A percentile compares a stretch with the other conserved stretches of the same genome.
Evolutionary conservation across 768 basidiomycete species (phyloP).

Genomic region (Boletellus sp.): DNA sequence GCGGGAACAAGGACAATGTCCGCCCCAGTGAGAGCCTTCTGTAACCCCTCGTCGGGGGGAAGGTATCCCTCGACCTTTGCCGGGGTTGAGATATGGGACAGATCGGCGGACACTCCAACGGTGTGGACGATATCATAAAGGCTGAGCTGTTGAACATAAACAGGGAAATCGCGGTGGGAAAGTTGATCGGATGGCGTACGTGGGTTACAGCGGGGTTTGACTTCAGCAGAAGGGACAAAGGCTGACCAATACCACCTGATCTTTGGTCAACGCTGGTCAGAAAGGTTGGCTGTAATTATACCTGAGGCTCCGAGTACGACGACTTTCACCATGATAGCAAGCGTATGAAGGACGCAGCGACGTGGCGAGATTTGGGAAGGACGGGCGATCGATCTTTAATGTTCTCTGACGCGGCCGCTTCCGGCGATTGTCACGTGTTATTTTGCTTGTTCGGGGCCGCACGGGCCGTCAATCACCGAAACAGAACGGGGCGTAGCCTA

Average conservation of each 20-base stretch:
- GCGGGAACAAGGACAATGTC: constrained; percentile 94
- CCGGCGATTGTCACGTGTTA: constrained; percentile 16
- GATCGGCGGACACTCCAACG: constrained; percentile 94
- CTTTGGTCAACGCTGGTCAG: constrained; percentile 2
- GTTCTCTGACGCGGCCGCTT: neutral
- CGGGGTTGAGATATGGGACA: constrained; percentile 89
- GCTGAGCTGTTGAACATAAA: constrained; percentile 50
- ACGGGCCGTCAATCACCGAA: neutral
- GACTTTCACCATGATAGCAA: constrained; percentile 52
- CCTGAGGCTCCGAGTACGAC: constrained; percentile 97
- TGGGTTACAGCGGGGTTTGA: constrained; percentile 74
- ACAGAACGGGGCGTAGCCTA: no score
- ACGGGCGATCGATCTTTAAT: constrained; percentile 16
- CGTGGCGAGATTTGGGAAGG: neutral
- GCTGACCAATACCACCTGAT: constrained; percentile 94
- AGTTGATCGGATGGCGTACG: constrained; percentile 36
- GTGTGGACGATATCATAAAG: constrained; percentile 97
- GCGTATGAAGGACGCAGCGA: neutral
- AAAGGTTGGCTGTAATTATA: constrained; percentile 27
- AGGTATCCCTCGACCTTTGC: constrained; percentile 83
- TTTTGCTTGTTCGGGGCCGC: neutral
- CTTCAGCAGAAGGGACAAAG: constrained; percentile 90
- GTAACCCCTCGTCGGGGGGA: constrained; percentile 74
- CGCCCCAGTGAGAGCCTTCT: constrained; percentile 79
- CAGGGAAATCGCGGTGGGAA: constrained; percentile 1